These are phyloP conservation scores for Vitis rotundifolia DNA, from an alignment of 164 flowering plant genomes.

Conservation along the genomic window DNA sequence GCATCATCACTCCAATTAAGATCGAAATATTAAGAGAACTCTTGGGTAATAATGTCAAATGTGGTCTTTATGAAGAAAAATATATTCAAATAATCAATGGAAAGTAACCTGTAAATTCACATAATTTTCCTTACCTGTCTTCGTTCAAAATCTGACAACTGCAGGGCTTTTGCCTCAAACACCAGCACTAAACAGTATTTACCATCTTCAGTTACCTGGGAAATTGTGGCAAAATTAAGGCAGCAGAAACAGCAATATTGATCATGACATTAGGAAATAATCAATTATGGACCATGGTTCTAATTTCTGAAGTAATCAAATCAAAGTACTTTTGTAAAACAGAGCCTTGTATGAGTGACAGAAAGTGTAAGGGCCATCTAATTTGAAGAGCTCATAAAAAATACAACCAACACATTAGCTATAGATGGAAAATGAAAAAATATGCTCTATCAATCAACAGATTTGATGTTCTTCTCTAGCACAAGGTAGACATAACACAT, in stretches of 20 bases:
- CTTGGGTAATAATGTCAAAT: neutral
- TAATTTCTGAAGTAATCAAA: neutral
- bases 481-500: neutral
- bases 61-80: neutral
- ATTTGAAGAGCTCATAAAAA: neutral
- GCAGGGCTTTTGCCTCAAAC: constrained; percentile 83
- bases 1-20: neutral
- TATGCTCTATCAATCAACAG: neutral
- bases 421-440: neutral
- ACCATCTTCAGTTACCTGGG: constrained; percentile 86
- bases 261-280: neutral
- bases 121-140: constrained; percentile 62
- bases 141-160: constrained; percentile 82
- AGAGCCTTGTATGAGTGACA: neutral
- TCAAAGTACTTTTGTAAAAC: neutral
- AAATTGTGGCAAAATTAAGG: constrained; percentile 8
- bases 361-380: neutral
- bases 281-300: neutral
- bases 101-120: neutral
- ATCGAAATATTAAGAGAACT: neutral
- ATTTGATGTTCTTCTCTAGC: neutral
- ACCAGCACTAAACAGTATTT: constrained; percentile 76
- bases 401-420: neutral
- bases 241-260: neutral
- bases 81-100: neutral